Conservation (phyloP, 495 filamentous ascomycete species). For the Hyaloscypha bicolor region DNA sequence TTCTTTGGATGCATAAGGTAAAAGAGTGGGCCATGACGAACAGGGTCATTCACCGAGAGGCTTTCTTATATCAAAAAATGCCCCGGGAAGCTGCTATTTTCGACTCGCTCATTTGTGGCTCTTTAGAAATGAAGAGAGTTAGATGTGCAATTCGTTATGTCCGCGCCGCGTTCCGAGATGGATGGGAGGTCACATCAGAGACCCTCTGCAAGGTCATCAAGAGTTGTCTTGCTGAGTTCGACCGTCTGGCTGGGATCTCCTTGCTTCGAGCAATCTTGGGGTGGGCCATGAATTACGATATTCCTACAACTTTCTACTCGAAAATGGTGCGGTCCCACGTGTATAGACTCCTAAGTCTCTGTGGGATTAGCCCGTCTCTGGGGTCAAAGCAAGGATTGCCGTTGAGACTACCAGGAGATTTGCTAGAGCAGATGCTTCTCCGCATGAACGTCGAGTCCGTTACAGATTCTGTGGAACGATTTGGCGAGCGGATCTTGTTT, state of each 20-base stretch:
- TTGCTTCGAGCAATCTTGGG: conserved; percentile 17
- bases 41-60: conserved; percentile 23
- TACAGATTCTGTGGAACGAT: conserved; percentile 2
- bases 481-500: conserved; percentile 4
- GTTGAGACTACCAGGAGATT: background rate
- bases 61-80: conserved; percentile 17
- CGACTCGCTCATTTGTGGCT: conserved; percentile 25
- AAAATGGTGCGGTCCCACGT: background rate
- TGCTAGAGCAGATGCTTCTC: conserved; percentile 8
- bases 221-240: conserved; percentile 3
- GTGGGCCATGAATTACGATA: conserved; percentile 5
- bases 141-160: conserved; percentile 22
- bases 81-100: conserved; percentile 26
- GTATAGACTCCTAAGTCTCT: conserved; percentile 18
- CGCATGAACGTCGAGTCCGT: conserved; percentile 19
- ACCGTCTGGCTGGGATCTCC: conserved; percentile 8
- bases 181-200: conserved; percentile 9
- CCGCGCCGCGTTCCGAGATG: conserved; percentile 24
- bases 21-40: conserved; percentile 23
- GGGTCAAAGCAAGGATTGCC: background rate
- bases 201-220: conserved; percentile 13
- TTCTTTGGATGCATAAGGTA: background rate
- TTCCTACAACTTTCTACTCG: background rate
- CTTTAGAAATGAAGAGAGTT: conserved; percentile 12
- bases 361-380: conserved; percentile 13